Base-by-base conservation (phyloP, 169 alveolate genomes). In the Eimeria praecox region DNA sequence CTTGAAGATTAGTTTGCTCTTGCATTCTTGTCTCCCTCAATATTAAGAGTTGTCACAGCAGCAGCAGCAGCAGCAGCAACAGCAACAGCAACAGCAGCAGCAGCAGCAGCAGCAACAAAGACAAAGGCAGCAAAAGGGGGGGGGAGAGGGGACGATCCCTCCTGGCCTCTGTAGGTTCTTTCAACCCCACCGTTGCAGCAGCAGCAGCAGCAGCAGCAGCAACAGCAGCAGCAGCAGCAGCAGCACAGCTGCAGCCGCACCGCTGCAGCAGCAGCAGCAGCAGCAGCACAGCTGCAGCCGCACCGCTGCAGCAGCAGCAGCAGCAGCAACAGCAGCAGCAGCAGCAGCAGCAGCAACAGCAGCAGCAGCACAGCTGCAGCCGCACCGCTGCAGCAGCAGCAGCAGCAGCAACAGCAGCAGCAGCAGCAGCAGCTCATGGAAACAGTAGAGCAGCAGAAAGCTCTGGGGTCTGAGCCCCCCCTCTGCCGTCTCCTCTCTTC, bases 401-500 rank as follows among this genome's bases (percentile, higher is more conserved):
- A n/a, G n/a, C n/a, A n/a, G 71, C 69, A 46, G 42, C 35, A 80
- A 35, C 69, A 44, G 69, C 90, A 44, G 90, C 90, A 42, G 62
- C 56, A 40, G 35, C 59, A 77, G 54, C 62, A 44, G 90, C 71
- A 80, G 35, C 90, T n/a, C 69, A 80, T 80, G 90, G 90, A 80
- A 44, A 42, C 90, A 44, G 46, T 24, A 22, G 90, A 80, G 33
- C 90, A 80, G 90, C 71, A 80, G n/a, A 46, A 22, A 33, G 18
- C 49, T 35, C 22, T 46, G 66, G 90, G 90, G 90, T 24, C 33
- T n/a, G 69, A 42, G 33, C 90, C 90, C 49, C 90, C 90, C 18
- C 90, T 80, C 66, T 80, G 90, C 66, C 90, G 90, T 35, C 90
- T 80, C 66, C 90, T 80, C 40, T 22, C 66, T 22, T 38, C 69